phyloP scores from a whole-genome alignment of 1,139 yeast species.

The Yamadazyma trypodendri region DNA sequence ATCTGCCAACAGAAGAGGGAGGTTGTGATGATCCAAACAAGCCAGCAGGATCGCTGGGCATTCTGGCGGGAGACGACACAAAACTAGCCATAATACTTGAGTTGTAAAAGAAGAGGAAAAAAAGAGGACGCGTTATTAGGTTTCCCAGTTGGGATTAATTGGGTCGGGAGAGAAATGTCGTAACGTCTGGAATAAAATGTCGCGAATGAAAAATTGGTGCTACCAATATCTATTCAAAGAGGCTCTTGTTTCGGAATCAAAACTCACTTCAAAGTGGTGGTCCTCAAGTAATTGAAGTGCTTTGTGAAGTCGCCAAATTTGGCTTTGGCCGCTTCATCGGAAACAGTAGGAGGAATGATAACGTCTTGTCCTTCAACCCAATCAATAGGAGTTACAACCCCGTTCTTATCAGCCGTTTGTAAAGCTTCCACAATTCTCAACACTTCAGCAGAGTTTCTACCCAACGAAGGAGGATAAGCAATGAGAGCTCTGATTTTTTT shows the following conservation, averaged over 20 bases:
- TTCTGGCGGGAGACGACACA: constrained; percentile 46
- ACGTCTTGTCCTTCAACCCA: constrained; percentile 89
- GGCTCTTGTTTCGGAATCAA: too few relatives aligned
- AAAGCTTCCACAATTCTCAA: constrained; percentile 78
- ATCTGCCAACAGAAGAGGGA: constrained; percentile 43
- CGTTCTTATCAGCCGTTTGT: constrained; percentile 69
- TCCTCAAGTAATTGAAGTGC: constrained; percentile 83
- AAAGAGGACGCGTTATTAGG: constrained; percentile 20
- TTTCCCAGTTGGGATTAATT: constrained; percentile 19
- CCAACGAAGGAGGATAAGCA: constrained; percentile 82
- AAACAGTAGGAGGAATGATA: constrained; percentile 71
- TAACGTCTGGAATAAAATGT: too few relatives aligned
- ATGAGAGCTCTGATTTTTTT: constrained; percentile 71
- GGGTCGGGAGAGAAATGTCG: too few relatives aligned
- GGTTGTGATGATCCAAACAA: constrained; percentile 45
- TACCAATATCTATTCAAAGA: background rate
- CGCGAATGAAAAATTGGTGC: background rate
- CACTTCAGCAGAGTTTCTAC: constrained; percentile 87
- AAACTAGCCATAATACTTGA: constrained; percentile 36
- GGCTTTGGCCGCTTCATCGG: constrained; percentile 70
- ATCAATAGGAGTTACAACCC: constrained; percentile 80
- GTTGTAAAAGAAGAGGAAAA: background rate
- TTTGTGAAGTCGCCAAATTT: constrained; percentile 80
- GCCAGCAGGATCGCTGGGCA: constrained; percentile 48
- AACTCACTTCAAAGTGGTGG: constrained; percentile 34